Percentiles rank a stretch among this genome's conserved stretches.
Evolutionary conservation across 2,329 filamentous ascomycete species (phyloP).

Genomic region (Colletotrichum truncatum): DNA sequence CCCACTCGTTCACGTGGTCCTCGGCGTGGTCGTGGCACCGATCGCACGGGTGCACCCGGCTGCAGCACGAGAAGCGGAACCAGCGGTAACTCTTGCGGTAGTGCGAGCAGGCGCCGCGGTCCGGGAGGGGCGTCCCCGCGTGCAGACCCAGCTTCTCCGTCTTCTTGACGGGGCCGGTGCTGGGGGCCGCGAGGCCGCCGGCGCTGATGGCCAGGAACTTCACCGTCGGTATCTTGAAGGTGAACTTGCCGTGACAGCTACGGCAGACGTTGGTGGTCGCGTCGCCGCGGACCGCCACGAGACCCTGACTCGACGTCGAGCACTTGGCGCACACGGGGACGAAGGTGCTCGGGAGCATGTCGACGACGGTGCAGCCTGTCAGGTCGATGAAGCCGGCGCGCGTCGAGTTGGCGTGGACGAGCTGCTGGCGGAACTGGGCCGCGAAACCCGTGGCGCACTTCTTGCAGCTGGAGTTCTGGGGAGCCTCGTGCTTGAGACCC

Average conservation of each 20-base stretch:
- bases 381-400: conserved; percentile 83
- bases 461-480: conserved; percentile 63
- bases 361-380: conserved; percentile 76
- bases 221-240: conserved; percentile 79
- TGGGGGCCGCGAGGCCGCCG: conserved; percentile 52
- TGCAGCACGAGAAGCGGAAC: conserved; percentile 73
- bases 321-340: conserved; percentile 81
- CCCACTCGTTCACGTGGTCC: conserved; percentile 82
- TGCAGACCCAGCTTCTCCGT: conserved; percentile 65
- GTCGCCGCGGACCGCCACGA: conserved; percentile 79
- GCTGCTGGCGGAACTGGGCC: conserved; percentile 69
- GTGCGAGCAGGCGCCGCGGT: conserved; percentile 63
- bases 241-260: conserved; percentile 82
- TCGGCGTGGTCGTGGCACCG: conserved; percentile 78
- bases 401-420: conserved; percentile 78
- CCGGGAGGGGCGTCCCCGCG: conserved; percentile 64
- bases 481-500: conserved; percentile 65
- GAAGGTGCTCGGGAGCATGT: conserved; percentile 83
- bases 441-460: conserved; percentile 65
- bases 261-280: conserved; percentile 79
- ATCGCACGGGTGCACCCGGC: conserved; percentile 68
- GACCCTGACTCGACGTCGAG: conserved; percentile 74
- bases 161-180: conserved; percentile 50
- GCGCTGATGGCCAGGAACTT: conserved; percentile 79
- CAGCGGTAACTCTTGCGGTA: conserved; percentile 69